Base-by-base conservation (phyloP, 176 grass and related monocot genomes). In the Cenchrus americanus region DNA sequence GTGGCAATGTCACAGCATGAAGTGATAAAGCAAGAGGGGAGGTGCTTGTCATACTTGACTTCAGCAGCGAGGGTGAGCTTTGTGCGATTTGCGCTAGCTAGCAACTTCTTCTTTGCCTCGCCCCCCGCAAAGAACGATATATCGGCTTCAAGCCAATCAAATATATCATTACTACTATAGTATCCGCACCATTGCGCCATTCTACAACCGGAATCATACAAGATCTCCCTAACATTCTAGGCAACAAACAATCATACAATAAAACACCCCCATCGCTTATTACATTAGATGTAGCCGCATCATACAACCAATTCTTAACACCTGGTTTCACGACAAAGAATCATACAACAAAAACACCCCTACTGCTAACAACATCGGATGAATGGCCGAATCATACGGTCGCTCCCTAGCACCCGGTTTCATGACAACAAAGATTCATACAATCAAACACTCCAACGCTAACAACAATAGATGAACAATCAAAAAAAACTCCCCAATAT, bases 31-130 rank as follows among this genome's bases (percentile, higher is more conserved):
- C 52, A 78, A 5, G 30, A 37, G 64, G 15, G 21, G 0, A 57
- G 76, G 26, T n/a, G 14, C 12, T n/a, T 42, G 49, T 10, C 83
- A 4, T 94, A 97, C 94, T 87, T 92, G 77, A 97, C 80, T 94
- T 92, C 90, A 55, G 92, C 68, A 17, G 83, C 73, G 23, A 94
- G 58, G 67, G 55, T 6, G 14, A 80, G 73, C 40, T 90, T 97
- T 65, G 73, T 91, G 58, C 53, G 68, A 66, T 85, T 94, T 2
- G 48, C 69, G 1, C 73, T 73, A 58, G 71, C 61, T 43, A 94
- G 57, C 80, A 22, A 63, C 83, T 58, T 85, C 90, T 80, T 97
- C 75, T 94, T 94, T 24, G 73, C 86, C 64, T 94, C 94, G 83
- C 84, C 19, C 92, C 92, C 94, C 94, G 80, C 70, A 50, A 14